Evolutionary conservation across 1,284 basidiomycete species (phyloP).

Genomic region (Tilletia setariae): DNA sequence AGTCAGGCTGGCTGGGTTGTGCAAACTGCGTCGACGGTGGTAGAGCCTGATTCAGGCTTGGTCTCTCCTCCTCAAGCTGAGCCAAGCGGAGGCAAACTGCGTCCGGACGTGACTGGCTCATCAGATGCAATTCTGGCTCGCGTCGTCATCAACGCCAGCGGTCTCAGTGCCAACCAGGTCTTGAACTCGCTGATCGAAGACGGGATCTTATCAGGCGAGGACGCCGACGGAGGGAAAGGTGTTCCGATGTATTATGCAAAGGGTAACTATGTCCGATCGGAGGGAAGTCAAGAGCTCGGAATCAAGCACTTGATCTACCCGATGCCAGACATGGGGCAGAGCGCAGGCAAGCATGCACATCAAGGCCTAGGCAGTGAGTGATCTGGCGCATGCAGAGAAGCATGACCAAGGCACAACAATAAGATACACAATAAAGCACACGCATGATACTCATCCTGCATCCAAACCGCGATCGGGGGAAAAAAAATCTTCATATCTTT

Average conservation of each 20-base stretch:
- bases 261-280: constrained; percentile 45
- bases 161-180: constrained; percentile 62
- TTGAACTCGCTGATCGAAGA: constrained; percentile 40
- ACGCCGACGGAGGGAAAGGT: constrained; percentile 16
- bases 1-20: constrained; percentile 60
- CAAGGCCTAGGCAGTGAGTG: constrained; percentile 47
- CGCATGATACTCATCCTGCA: too few relatives aligned
- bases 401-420: too few relatives aligned
- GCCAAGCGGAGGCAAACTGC: constrained; percentile 16
- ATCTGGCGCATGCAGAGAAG: background rate
- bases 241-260: constrained; percentile 46
- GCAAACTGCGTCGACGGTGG: constrained; percentile 55
- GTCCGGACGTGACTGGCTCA: constrained; percentile 41
- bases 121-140: constrained; percentile 74
- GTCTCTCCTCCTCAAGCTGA: constrained; percentile 20
- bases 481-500: background rate
- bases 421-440: too few relatives aligned
- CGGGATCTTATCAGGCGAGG: constrained; percentile 17
- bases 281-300: constrained; percentile 34
- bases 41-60: constrained; percentile 16
- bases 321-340: constrained; percentile 33
- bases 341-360: constrained; percentile 34
- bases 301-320: constrained; percentile 49
- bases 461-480: too few relatives aligned
- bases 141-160: constrained; percentile 82